Evolutionary conservation across 176 grass and related monocot species (phyloP).

Genomic region (bread wheat (Triticum aestivum)): IWGSC_CS_RefSeq_v2.1 NC_057811.1:69390515-69391014

Average conservation of each 20-base stretch:
- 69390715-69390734: neutral
- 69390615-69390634: slow-evolving; percentile 26
- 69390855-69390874: neutral
- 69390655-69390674: neutral
- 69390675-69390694: neutral
- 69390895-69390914: neutral
- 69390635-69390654: neutral
- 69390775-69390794: no score
- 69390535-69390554: no score
- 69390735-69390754: neutral
- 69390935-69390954: no score
- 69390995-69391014: no score
- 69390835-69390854: neutral
- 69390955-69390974: no score
- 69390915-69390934: no score
- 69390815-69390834: neutral
- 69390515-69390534: no score
- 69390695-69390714: neutral
- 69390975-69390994: no score
- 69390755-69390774: no score
- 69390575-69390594: neutral
- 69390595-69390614: neutral
- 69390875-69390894: neutral
- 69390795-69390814: neutral
- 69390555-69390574: neutral